These are phyloP conservation scores for Amphibolis antarctica DNA, from an alignment of 106 monocot species.

Conservation along the genomic window DNA sequence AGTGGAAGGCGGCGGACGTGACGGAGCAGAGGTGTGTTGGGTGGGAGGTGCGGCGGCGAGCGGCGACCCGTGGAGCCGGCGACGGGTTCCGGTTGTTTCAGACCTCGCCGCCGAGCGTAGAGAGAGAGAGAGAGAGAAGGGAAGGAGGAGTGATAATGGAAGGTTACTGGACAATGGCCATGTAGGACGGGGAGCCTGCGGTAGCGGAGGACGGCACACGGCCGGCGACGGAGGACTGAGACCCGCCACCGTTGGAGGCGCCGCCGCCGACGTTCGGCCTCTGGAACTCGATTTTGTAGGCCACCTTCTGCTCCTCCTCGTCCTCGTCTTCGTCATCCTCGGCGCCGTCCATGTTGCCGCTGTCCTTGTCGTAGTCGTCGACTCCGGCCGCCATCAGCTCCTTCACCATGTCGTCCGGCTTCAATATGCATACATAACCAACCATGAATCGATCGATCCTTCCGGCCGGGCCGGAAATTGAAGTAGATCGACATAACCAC, in stretches of 20 bases:
- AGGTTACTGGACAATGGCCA: conserved; percentile 37
- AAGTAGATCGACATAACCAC: neutral
- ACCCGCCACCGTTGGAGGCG: conserved; percentile 12
- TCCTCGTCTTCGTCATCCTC: conserved; percentile 26
- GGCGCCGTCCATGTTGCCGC: conserved; percentile 23
- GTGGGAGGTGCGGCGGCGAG: too few relatives aligned
- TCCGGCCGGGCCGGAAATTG: neutral
- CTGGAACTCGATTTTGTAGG: conserved; percentile 16
- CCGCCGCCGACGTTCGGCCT: conserved; percentile 6
- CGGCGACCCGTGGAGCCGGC: neutral
- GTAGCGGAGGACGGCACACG: conserved; percentile 1
- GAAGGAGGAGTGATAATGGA: neutral
- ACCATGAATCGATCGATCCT: conserved; percentile 1
- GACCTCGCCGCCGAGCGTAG: neutral
- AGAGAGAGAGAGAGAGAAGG: neutral
- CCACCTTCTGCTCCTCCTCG: conserved; percentile 23
- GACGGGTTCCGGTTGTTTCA: neutral
- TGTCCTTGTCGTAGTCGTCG: conserved; percentile 25
- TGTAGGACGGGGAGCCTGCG: conserved; percentile 43
- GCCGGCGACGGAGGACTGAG: conserved; percentile 1
- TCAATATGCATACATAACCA: conserved; percentile 39
- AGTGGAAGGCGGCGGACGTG: neutral
- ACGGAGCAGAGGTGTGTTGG: too few relatives aligned
- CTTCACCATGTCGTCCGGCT: conserved; percentile 72
- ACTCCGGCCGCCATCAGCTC: conserved; percentile 16